Base-by-base conservation (phyloP, 768 basidiomycete species). In the Arthromyces matolae region DNA sequence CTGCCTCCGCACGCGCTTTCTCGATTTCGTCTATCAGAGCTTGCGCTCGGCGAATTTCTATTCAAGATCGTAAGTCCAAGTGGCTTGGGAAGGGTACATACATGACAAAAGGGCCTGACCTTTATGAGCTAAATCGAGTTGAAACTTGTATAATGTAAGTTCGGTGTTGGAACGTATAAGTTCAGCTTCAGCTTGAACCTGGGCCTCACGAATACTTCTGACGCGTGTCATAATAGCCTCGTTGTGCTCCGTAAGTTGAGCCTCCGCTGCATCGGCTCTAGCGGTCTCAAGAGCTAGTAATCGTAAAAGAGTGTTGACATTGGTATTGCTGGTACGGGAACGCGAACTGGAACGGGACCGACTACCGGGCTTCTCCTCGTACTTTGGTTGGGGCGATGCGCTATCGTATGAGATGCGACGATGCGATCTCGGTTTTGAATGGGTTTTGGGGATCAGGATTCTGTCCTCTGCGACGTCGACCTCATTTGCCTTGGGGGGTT, bases 71-170 rank as follows among this genome's bases (percentile, higher is more conserved):
- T 53, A 37, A 46, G 33, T 23, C 36, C 28, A 43, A 7, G 24
- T 35, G 4, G 19, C 20, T 2, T 7, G 8, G n/a, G 38, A 20
- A 35, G 29, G 31, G 38, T 12, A 39, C 3, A 45, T 16, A 36
- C 53, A 16, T 8, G 18, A 13, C 14, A 18, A n/a, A n/a, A n/a
- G n/a, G n/a, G n/a, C n/a, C n/a, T n/a, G n/a, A 74, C 72, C 72
- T 60, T 68, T 69, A 53, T 84, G 81, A 13, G 83, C 83, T 27
- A 73, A 66, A 14, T 79, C 76, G 23, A 83, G 63, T 66, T 83
- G 79, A 1, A 77, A 40, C 58, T 80, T 83, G 58, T 82, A 84
- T 44, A 81, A 44, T 39, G 67, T 64, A 37, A 83, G 57, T 51
- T 85, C 83, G 25, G 80, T 72, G 59, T 63, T 42, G 55, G 69